Evolutionary conservation across 192 early-diverging fungal genomes (phyloP), one percentile per base, ranked within the genome.

Genomic region (Paraglomus brasilianum): DNA sequence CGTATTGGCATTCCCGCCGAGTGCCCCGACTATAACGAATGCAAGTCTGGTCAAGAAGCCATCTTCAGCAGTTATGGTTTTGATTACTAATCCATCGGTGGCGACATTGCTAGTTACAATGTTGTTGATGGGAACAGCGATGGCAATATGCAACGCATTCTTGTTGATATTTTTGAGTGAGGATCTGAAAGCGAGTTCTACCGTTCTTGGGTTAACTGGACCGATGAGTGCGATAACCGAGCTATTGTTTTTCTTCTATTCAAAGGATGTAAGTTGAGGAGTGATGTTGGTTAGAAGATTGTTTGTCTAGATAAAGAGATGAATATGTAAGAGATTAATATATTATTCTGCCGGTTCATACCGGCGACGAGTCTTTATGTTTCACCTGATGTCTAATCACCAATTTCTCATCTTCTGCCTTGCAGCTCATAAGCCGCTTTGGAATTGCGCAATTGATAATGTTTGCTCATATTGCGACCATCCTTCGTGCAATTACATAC

Each of bases 71-170:
- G 39, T 65, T 2, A 65, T 49, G 17, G 19, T 10, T 8, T 50
- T 81, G 38, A 24, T 81, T 5, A 73, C 46, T 22, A 72, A 74
- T 14, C 74, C 72, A 10, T 36, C 66, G 14, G 80, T 81, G 0
- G 70, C 68, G 19, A 43, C 73, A 6, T 78, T 81, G 57, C 78
- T 78, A 42, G 9, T 69, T 5, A 77, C 74, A 15, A 81, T 81
- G 80, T 72, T 81, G 72, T 38, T 81, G n/a, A 81, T 81, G 80
- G 80, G 80, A 2, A 70, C 70, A 14, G 71, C 80, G 8, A 58
- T 81, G 13, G 73, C 75, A 43, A 81, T 81, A 77, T 72, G 78
- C 2, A 50, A 75, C 42, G 68, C 74, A 46, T 81, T 81, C 38
- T 60, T 81, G 8, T 76, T 81, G 9, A 73, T 81, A 39, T 81